phyloP scores from a whole-genome alignment of 2,329 filamentous ascomycete genomes.

The Alternaria burnsii region DNA sequence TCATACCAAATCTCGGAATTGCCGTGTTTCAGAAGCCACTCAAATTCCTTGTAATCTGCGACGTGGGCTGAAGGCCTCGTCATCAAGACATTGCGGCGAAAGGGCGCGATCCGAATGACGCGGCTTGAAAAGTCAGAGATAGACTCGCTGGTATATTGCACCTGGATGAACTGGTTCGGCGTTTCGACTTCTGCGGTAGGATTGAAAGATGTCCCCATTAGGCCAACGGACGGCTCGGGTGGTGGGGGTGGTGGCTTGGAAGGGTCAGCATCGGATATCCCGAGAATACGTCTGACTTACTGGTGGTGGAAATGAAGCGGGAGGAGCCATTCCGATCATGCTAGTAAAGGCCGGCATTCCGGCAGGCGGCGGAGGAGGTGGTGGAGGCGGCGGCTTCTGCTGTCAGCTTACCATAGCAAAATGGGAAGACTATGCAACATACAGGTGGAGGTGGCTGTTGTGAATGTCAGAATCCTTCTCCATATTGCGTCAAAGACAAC shows the following conservation, averaged over 20 bases:
- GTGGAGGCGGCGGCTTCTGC: constrained; percentile 2
- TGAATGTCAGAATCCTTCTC: not conserved
- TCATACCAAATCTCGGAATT: constrained; percentile 42
- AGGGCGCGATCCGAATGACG: constrained; percentile 32
- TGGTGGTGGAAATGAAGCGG: constrained; percentile 19
- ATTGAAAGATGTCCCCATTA: not conserved
- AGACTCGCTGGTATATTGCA: constrained; percentile 31
- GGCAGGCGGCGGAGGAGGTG: not conserved
- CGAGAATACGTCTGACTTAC: not conserved
- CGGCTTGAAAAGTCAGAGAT: constrained; percentile 19
- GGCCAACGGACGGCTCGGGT: constrained; percentile 13
- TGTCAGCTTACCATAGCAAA: not conserved
- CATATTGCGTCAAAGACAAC: not conserved
- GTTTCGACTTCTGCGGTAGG: constrained; percentile 19
- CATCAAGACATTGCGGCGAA: constrained; percentile 37
- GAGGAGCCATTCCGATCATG: not conserved
- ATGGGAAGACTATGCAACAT: not conserved
- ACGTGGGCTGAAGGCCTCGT: constrained; percentile 31
- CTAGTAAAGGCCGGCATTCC: not conserved
- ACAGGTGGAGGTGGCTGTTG: not conserved
- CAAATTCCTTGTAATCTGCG: constrained; percentile 39
- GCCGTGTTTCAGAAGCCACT: constrained; percentile 41
- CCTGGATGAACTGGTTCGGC: constrained; percentile 30
- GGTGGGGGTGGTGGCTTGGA: constrained; percentile 22
- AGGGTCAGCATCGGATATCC: not conserved